Conservation (phyloP, 176 grass and related monocot genomes). For the Avena sativa region DNA sequence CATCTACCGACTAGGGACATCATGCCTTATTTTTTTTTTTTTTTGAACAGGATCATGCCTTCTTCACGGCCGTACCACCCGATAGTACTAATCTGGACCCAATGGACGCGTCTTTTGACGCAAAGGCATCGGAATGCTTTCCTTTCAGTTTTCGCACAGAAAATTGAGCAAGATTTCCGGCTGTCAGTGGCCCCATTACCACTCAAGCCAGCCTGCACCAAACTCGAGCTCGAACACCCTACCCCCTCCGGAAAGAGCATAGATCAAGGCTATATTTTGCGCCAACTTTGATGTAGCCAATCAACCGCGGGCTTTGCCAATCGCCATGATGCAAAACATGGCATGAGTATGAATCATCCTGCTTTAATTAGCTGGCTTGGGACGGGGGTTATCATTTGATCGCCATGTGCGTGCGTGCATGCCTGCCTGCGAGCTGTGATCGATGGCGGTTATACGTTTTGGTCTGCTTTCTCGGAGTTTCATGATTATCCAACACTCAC, state of each 20-base stretch:
- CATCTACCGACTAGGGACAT: not conserved
- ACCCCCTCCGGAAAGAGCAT: not conserved
- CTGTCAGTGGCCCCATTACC: conserved; percentile 52
- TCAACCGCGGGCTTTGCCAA: conserved; percentile 36
- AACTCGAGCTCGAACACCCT: conserved; percentile 42
- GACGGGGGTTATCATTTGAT: conserved; percentile 47
- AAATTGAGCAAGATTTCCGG: conserved; percentile 57
- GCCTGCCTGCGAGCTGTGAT: conserved; percentile 13
- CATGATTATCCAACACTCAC: conserved; percentile 29
- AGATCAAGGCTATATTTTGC: conserved; percentile 15
- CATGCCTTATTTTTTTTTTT: not conserved
- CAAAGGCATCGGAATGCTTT: conserved; percentile 44
- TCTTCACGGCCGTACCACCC: conserved; percentile 7
- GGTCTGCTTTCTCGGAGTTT: conserved; percentile 5
- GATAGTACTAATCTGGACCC: no score
- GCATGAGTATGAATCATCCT: conserved; percentile 47
- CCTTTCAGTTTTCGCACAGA: conserved; percentile 49
- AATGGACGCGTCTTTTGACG: conserved; percentile 53
- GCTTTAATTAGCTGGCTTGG: conserved; percentile 49
- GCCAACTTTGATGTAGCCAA: conserved; percentile 56
- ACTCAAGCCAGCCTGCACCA: conserved; percentile 34
- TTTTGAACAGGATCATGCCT: no score
- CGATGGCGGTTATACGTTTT: conserved; percentile 27
- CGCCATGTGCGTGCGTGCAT: conserved; percentile 48
- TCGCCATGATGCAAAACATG: conserved; percentile 47